Evolutionary conservation across 768 basidiomycete genomes (phyloP).

Genomic region (Agaricus subrufescens): DNA sequence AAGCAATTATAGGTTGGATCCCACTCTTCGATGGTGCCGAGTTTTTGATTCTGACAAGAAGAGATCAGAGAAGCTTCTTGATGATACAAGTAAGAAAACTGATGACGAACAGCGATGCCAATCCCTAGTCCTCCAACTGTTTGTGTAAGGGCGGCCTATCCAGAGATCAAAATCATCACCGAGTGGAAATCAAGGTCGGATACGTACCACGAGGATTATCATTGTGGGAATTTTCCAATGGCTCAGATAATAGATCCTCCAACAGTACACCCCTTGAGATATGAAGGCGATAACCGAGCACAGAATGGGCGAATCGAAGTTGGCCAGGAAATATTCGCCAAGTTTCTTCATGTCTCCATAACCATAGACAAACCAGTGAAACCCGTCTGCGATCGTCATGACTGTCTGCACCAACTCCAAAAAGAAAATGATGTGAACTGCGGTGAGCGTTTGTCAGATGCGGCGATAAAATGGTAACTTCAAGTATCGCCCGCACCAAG

Average conservation of each 20-base stretch:
- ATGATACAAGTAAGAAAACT: no score
- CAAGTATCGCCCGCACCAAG: neutral
- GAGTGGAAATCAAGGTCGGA: neutral
- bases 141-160: conserved; percentile 1
- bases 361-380: conserved; percentile 12
- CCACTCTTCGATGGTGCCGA: conserved; percentile 5
- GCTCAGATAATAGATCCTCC: conserved; percentile 8
- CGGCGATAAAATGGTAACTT: neutral
- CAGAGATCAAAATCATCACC: neutral
- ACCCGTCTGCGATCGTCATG: conserved; percentile 8
- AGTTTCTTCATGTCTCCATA: conserved; percentile 5
- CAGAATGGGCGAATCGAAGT: conserved; percentile 9
- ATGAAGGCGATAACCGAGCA: conserved; percentile 7
- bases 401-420: conserved; percentile 2
- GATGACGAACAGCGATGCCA: conserved; percentile 6
- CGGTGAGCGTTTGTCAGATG: neutral
- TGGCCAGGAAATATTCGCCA: conserved; percentile 7
- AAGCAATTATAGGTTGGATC: neutral
- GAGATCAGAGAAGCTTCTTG: neutral
- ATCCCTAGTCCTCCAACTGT: conserved; percentile 6
- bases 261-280: conserved; percentile 10
- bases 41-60: conserved; percentile 1
- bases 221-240: neutral
- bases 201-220: conserved; percentile 4
- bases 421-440: conserved; percentile 4